Conservation (phyloP, 306 rosid genomes). For the Trichosanthes truncata region DNA sequence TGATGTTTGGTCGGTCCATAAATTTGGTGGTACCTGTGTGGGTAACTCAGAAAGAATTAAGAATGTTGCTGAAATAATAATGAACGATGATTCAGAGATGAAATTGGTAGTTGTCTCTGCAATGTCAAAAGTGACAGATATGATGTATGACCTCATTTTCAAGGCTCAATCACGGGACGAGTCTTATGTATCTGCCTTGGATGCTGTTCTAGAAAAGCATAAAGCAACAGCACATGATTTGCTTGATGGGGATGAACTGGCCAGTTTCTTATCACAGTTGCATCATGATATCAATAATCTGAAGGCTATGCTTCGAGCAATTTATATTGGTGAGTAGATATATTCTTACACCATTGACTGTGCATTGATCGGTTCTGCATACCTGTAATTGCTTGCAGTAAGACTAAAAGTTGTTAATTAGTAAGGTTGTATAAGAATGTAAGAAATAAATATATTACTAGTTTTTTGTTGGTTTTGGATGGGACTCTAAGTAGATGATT, state of each 20-base stretch:
- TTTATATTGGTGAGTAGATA: constrained; percentile 59
- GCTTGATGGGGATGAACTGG: constrained; percentile 71
- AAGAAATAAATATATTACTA: background rate
- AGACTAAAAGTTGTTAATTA: background rate
- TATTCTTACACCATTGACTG: background rate
- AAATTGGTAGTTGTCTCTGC: constrained; percentile 89
- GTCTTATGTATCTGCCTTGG: constrained; percentile 62
- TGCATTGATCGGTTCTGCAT: background rate
- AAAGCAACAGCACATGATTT: constrained; percentile 65
- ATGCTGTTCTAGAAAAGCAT: constrained; percentile 76
- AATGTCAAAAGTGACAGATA: constrained; percentile 92
- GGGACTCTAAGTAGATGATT: background rate
- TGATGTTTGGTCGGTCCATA: constrained; percentile 90
- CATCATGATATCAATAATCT: constrained; percentile 63
- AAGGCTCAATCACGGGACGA: constrained; percentile 91
- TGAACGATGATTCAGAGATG: constrained; percentile 70
- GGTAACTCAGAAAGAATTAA: constrained; percentile 76
- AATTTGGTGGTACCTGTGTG: constrained; percentile 96
- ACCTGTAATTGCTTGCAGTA: background rate
- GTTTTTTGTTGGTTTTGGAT: background rate
- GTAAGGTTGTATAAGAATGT: background rate
- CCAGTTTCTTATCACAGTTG: constrained; percentile 59
- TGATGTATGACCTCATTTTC: constrained; percentile 86
- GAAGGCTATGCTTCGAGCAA: constrained; percentile 96
- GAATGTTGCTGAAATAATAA: constrained; percentile 63